Conservation (phyloP, 805 yeast genomes). For the Candida khao-thaluensis region DNA sequence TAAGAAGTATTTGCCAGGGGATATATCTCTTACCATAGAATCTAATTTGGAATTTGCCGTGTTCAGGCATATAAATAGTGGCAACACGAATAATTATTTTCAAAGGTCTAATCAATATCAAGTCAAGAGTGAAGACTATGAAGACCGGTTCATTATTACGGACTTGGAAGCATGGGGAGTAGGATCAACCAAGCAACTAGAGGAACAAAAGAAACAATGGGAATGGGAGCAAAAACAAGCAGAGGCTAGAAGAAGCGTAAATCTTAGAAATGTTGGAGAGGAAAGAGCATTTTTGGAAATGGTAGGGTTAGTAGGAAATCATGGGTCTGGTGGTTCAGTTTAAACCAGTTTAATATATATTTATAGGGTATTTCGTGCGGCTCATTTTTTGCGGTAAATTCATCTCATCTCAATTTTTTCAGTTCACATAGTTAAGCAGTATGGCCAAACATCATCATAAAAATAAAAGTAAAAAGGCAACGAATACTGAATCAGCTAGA, state of each 20-base stretch:
- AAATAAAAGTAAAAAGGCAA: slow-evolving; percentile 11
- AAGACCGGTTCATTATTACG: slow-evolving; percentile 66
- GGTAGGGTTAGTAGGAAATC: slow-evolving; percentile 63
- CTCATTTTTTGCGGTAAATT: neutral
- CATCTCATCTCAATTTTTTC: slow-evolving; percentile 10
- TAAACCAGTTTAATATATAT: slow-evolving; percentile 26
- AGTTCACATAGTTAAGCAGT: neutral
- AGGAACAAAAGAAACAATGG: slow-evolving; percentile 75
- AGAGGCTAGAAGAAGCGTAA: slow-evolving; percentile 68
- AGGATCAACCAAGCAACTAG: slow-evolving; percentile 75
- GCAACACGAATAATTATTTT: slow-evolving; percentile 24
- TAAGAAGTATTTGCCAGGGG: slow-evolving; percentile 62
- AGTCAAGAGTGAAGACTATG: slow-evolving; percentile 40
- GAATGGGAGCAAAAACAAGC: slow-evolving; percentile 93
- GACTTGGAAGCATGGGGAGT: slow-evolving; percentile 92
- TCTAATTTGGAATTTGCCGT: slow-evolving; percentile 75
- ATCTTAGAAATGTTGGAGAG: slow-evolving; percentile 66
- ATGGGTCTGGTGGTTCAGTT: slow-evolving; percentile 48
- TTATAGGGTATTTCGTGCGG: slow-evolving; percentile 1
- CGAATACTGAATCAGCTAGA: slow-evolving; percentile 11
- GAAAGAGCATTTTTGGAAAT: slow-evolving; percentile 83
- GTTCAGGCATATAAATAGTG: slow-evolving; percentile 56
- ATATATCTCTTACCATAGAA: slow-evolving; percentile 77
- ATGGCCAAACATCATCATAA: slow-evolving; percentile 5
- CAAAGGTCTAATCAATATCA: slow-evolving; percentile 21